These are phyloP conservation scores for Claviceps fusiformis DNA, from an alignment of 2,329 filamentous ascomycete genomes.

Conservation along the genomic window DNA sequence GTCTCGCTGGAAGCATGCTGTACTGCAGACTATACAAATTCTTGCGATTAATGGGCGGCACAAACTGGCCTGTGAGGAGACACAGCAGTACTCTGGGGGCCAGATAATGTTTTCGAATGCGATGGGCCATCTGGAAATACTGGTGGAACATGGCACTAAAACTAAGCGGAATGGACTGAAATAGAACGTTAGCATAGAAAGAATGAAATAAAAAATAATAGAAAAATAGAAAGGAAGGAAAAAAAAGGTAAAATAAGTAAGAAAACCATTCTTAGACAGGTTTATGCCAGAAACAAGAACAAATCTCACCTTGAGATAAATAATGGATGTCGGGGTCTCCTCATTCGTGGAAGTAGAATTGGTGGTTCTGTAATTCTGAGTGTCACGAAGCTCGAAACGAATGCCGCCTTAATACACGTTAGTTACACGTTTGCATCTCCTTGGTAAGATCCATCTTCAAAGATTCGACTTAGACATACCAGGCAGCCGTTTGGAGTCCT, in stretches of 20 bases:
- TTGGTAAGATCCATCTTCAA: not conserved
- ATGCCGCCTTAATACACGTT: conserved; percentile 40
- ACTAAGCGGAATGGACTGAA: conserved; percentile 71
- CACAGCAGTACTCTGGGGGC: conserved; percentile 79
- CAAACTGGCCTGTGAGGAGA: conserved; percentile 78
- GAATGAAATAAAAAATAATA: not conserved
- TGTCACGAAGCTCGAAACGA: conserved; percentile 77
- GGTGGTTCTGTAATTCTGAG: conserved; percentile 35
- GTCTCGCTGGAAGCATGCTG: conserved; percentile 79
- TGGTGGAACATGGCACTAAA: conserved; percentile 94
- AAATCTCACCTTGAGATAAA: conserved; percentile 61
- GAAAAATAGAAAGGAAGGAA: not conserved
- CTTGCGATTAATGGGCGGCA: conserved; percentile 87
- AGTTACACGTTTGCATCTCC: not conserved
- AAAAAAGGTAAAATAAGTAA: not conserved
- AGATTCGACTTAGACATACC: conserved; percentile 34
- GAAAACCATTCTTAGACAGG: not conserved
- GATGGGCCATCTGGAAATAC: conserved; percentile 87
- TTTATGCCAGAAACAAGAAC: not conserved
- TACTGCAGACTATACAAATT: conserved; percentile 95
- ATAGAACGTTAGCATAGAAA: not conserved
- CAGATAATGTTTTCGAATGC: conserved; percentile 90
- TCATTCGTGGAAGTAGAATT: conserved; percentile 27
- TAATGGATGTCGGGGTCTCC: conserved; percentile 60
- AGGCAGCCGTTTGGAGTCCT: conserved; percentile 80